A percentile compares a stretch with the other conserved stretches of the same genome.
phyloP scores from a whole-genome alignment of 805 yeast species.

The Wickerhamiella parazyma region DNA sequence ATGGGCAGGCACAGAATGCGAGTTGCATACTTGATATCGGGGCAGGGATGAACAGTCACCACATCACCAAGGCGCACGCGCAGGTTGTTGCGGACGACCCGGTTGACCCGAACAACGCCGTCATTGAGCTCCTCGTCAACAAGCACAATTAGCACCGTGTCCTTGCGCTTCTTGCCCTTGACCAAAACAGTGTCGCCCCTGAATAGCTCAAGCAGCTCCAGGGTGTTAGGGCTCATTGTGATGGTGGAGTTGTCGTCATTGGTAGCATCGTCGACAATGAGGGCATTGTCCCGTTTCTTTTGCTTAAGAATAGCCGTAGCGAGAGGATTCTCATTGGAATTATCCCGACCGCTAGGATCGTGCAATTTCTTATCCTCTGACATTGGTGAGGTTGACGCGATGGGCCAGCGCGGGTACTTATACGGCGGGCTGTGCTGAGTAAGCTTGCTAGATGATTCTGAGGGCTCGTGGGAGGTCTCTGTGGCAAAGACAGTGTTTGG shows the following conservation, averaged over 20 bases:
- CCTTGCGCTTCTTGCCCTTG: constrained; percentile 96
- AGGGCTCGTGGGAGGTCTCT: not conserved
- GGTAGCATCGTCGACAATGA: constrained; percentile 91
- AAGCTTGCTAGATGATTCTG: not conserved
- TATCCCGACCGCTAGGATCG: constrained; percentile 10
- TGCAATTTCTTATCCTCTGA: constrained; percentile 9
- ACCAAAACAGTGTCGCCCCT: constrained; percentile 96
- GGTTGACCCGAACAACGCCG: constrained; percentile 85
- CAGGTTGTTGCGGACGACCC: constrained; percentile 91
- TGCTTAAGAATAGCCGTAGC: constrained; percentile 96
- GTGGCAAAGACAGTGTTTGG: too few relatives aligned
- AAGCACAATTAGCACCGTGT: constrained; percentile 88
- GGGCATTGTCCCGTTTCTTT: constrained; percentile 81
- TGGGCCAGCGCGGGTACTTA: not conserved
- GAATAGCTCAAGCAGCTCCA: constrained; percentile 88
- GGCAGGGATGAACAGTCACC: constrained; percentile 84
- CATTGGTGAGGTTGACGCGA: not conserved
- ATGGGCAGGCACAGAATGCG: constrained; percentile 92
- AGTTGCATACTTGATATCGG: constrained; percentile 93
- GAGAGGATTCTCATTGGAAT: constrained; percentile 43
- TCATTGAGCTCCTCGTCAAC: constrained; percentile 95
- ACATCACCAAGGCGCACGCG: constrained; percentile 90
- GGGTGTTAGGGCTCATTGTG: constrained; percentile 86
- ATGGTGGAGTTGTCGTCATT: constrained; percentile 93
- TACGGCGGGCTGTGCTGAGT: not conserved